These are phyloP conservation scores for Cryoendolithus antarcticus DNA, from an alignment of 2,329 filamentous ascomycete genomes.

Conservation along the genomic window DNA sequence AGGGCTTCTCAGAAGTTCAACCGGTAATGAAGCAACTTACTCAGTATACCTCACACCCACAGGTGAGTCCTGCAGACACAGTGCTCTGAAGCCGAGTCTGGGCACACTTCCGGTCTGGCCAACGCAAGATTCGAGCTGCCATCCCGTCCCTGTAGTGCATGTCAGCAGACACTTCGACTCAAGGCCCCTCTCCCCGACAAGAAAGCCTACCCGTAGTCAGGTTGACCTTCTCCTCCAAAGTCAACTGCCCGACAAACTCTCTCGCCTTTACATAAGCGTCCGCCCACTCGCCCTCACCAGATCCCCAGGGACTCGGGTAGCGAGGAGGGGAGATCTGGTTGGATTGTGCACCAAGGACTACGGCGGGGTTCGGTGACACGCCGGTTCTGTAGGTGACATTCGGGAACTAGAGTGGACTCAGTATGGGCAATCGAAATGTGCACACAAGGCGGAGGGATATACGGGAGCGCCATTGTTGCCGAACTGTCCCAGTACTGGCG, in stretches of 20 bases:
- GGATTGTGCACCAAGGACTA: conserved; percentile 12
- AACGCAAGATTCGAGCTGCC: conserved; percentile 56
- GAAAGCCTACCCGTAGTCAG: conserved; percentile 26
- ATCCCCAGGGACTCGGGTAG: conserved; percentile 19
- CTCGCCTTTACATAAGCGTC: conserved; percentile 20
- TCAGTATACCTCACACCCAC: conserved; percentile 67
- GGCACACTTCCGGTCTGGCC: conserved; percentile 62
- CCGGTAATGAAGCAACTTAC: conserved; percentile 71
- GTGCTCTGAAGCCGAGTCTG: conserved; percentile 53
- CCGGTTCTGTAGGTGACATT: conserved; percentile 17
- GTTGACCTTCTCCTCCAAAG: conserved; percentile 23
- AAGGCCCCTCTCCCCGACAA: conserved; percentile 5
- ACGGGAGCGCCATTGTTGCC: conserved; percentile 6
- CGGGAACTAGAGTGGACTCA: conserved; percentile 7
- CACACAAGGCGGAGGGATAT: conserved; percentile 1
- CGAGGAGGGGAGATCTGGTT: conserved; percentile 16
- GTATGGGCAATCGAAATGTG: conserved; percentile 1
- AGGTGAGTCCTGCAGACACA: conserved; percentile 83
- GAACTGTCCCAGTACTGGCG: no score
- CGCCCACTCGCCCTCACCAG: conserved; percentile 34
- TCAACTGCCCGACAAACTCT: conserved; percentile 21
- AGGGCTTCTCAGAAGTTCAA: no score
- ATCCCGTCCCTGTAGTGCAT: conserved; percentile 34
- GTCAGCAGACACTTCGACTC: no score
- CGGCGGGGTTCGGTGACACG: conserved; percentile 14